Evolutionary conservation across 192 early-diverging fungal genomes (phyloP).

Genomic region (Mortierella alpina): DNA sequence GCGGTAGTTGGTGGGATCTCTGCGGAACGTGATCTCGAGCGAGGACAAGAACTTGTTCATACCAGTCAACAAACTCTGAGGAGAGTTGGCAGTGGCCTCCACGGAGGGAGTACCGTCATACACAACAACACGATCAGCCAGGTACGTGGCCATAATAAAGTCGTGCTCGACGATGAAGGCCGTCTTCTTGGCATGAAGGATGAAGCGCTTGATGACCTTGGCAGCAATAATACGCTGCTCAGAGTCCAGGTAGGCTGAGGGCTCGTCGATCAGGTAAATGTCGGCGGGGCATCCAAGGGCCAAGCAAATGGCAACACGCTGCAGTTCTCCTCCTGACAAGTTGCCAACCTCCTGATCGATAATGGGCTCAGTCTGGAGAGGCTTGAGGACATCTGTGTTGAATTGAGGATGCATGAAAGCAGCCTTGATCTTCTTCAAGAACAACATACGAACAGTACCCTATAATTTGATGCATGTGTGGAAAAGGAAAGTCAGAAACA

Average conservation of each 20-base stretch:
- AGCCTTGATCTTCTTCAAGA: slow-evolving; percentile 87
- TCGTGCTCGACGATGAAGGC: slow-evolving; percentile 99
- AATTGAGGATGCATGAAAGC: slow-evolving; percentile 94
- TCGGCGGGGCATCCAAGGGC: slow-evolving; percentile 91
- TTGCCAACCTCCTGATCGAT: slow-evolving; percentile 89
- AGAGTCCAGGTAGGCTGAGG: slow-evolving; percentile 97
- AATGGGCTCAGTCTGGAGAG: slow-evolving; percentile 91
- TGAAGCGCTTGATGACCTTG: slow-evolving; percentile 98
- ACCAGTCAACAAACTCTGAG: slow-evolving; percentile 90
- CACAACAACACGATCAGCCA: slow-evolving; percentile 96
- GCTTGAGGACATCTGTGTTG: slow-evolving; percentile 96
- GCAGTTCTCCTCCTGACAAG: slow-evolving; percentile 98
- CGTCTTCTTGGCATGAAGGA: slow-evolving; percentile 95
- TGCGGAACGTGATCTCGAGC: slow-evolving; percentile 96
- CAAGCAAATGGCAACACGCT: slow-evolving; percentile 96
- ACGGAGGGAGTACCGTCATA: slow-evolving; percentile 93
- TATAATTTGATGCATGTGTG: slow-evolving; percentile 2
- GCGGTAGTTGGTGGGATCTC: slow-evolving; percentile 96
- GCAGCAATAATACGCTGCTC: slow-evolving; percentile 99
- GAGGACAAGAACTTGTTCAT: slow-evolving; percentile 97
- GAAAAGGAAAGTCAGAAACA: slow-evolving; percentile 1
- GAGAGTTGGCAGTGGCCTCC: slow-evolving; percentile 81
- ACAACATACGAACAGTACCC: slow-evolving; percentile 92
- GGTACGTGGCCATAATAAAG: slow-evolving; percentile 98
- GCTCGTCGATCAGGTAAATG: slow-evolving; percentile 98